Percentiles rank a stretch among this genome's conserved stretches.
Evolutionary conservation across 2,329 filamentous ascomycete species (phyloP).

Genomic region (Rhynchosporium secalis): DNA sequence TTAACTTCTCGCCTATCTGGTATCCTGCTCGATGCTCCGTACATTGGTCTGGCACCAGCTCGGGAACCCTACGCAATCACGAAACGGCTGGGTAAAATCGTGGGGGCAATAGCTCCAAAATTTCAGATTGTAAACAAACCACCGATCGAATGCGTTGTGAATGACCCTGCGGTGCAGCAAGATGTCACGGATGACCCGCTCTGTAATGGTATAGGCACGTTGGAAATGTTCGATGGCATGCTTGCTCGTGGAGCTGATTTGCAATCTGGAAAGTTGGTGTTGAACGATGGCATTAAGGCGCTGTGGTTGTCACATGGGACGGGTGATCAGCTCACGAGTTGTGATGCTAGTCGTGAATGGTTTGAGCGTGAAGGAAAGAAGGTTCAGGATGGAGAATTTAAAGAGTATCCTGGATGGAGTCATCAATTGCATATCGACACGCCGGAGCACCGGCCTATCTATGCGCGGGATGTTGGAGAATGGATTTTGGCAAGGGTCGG

Average conservation of each 20-base stretch:
- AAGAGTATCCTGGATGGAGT: slow-evolving; percentile 3
- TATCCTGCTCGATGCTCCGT: background rate
- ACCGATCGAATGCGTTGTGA: background rate
- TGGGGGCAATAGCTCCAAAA: background rate
- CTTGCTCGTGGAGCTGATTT: background rate
- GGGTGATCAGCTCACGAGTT: slow-evolving; percentile 5
- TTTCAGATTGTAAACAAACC: background rate
- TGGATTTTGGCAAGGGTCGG: slow-evolving; percentile 8
- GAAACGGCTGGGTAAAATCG: background rate
- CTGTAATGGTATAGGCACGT: background rate
- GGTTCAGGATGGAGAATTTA: background rate
- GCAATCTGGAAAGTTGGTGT: background rate
- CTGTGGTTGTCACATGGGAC: slow-evolving; percentile 4
- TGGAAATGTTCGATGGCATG: slow-evolving; percentile 10
- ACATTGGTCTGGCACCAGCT: background rate
- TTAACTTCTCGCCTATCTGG: background rate
- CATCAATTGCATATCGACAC: slow-evolving; percentile 12
- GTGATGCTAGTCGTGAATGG: slow-evolving; percentile 6
- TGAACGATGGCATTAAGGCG: background rate
- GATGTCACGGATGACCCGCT: background rate
- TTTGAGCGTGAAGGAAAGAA: slow-evolving; percentile 3
- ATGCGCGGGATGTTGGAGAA: slow-evolving; percentile 7
- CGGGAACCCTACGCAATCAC: background rate
- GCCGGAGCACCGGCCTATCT: background rate
- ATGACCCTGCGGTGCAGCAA: background rate